phyloP scores from a whole-genome alignment of 1,284 basidiomycete genomes.

The Cryptococcus deneoformans region DNA sequence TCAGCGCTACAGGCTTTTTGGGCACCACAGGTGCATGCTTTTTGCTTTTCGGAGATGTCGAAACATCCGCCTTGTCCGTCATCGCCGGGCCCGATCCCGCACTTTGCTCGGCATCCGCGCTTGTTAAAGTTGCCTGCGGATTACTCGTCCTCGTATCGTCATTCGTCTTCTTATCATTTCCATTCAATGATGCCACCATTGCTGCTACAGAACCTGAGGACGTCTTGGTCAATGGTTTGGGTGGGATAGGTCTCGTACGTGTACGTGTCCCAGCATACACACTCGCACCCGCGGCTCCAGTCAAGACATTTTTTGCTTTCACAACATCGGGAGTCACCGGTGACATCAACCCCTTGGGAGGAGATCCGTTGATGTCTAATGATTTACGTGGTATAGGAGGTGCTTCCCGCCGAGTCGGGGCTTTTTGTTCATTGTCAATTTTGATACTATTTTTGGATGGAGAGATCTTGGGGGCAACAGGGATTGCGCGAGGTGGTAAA shows the following conservation, averaged over 20 bases:
- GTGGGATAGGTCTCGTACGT: background rate
- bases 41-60: constrained; percentile 5
- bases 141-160: background rate
- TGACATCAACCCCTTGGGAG: constrained; percentile 19
- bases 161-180: background rate
- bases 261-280: background rate
- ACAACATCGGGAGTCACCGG: constrained; percentile 19
- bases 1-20: constrained; percentile 21
- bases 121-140: background rate
- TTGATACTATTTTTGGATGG: too few species aligned
- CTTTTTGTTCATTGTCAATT: too few species aligned
- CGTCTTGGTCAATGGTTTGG: background rate
- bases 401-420: background rate
- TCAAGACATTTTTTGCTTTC: background rate
- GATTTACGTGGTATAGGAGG: constrained; percentile 6
- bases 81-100: too few species aligned
- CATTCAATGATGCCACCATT: background rate
- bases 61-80: too few species aligned
- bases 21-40: constrained; percentile 19
- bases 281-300: background rate
- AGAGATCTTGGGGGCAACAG: background rate
- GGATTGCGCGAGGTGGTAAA: constrained; percentile 9
- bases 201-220: background rate
- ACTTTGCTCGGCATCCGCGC: too few species aligned
- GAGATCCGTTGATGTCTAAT: constrained; percentile 23